Evolutionary conservation across 2,329 filamentous ascomycete genomes (phyloP).

Genomic region (Ophiostoma triangulosporum): DNA sequence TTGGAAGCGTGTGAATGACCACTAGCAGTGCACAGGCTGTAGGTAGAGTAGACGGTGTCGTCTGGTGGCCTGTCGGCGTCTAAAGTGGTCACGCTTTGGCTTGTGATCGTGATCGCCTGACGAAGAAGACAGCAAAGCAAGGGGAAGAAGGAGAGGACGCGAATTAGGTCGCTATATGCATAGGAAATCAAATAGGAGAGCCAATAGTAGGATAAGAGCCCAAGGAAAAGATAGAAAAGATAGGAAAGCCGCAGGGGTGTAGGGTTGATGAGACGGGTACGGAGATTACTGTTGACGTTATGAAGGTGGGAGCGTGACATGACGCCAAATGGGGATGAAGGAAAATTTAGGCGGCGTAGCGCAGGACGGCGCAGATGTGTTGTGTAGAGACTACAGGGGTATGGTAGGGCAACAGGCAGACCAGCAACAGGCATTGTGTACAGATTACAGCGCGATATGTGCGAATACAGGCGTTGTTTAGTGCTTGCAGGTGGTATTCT

Average conservation of each 20-base stretch:
- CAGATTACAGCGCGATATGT: no score
- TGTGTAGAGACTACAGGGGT: not conserved
- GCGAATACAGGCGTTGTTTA: no score
- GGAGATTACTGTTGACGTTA: constrained; percentile 1
- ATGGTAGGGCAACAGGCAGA: no score
- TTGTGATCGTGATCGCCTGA: constrained; percentile 5
- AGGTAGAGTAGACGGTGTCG: not conserved
- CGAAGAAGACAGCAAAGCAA: not conserved
- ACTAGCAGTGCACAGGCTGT: no score
- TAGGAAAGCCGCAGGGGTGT: not conserved
- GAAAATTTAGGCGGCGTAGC: constrained; percentile 7
- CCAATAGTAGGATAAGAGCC: not conserved
- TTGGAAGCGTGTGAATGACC: not conserved
- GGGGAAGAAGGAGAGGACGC: not conserved
- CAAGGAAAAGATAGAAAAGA: not conserved
- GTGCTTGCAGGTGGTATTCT: no score
- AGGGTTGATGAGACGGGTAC: not conserved
- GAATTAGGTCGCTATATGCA: not conserved
- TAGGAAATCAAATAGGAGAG: not conserved
- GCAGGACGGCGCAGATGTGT: no score
- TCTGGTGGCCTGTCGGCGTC: not conserved
- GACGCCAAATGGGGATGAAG: constrained; percentile 5
- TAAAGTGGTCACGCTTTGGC: constrained; percentile 2
- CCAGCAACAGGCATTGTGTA: no score
- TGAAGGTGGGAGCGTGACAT: constrained; percentile 8